Base-by-base conservation (phyloP, 2,329 filamentous ascomycete species). In the Cladosporium colombiae region DNA sequence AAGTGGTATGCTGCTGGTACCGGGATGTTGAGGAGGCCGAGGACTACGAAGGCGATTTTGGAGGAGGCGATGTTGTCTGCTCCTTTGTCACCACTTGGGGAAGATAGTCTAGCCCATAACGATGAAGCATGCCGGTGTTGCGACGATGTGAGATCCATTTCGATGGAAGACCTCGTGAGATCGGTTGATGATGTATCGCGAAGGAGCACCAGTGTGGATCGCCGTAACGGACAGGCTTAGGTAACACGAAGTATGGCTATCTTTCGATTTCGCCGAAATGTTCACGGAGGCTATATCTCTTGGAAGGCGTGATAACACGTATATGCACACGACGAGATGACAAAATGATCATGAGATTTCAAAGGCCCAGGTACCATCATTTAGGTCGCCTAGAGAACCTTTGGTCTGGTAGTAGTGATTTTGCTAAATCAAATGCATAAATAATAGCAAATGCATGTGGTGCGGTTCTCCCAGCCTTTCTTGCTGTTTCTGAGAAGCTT, bases 1-100 rank as follows among this genome's bases (percentile, higher is more conserved):
- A 46, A 8, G 18, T 63, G 27, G 33, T 63, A 63, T 14, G 50
- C 37, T 33, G 35, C 50, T 16, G 61, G 50, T 7, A 56, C 60
- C 5, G 64, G 59, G 37, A 68, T 18, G 55, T 68, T 68, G 44
- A 68, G 52, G 46, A 66, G 31, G 5, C 52, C 50, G 23, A 68
- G 25, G 23, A 37, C 16, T 50, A 31, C 31, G 37, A 68, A 64
- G 29, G 64, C 65, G 40, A 44, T 50, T 14, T 27, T 62, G n/a
- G 64, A 53, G 11, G 61, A 49, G 13, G 35, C 29, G 21, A 35
- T 33, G n/a, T 6, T 16, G 29, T 62, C 31, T 52, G 27, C 44
- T 25, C 11, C 21, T 46, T 56, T 33, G 18, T 13, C 23, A 11
- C 40, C 11, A 5, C 14, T 23, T 23, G 18, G 10, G 27, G 27